Base-by-base conservation (phyloP, 768 basidiomycete genomes). In the Termitomyces sp. region DNA sequence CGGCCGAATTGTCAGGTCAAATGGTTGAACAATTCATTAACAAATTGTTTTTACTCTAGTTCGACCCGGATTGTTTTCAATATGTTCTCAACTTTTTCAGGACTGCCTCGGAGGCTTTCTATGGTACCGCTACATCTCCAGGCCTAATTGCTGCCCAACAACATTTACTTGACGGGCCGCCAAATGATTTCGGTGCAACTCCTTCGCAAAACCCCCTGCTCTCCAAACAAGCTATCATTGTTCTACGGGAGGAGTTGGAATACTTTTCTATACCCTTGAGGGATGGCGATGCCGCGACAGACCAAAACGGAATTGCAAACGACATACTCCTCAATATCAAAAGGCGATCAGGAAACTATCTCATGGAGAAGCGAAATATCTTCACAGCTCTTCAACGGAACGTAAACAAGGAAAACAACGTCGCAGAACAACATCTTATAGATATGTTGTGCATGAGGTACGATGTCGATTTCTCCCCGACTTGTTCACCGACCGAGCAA, bases 361-460 rank as follows among this genome's bases (percentile, higher is more conserved):
- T 99, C 60, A 88, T 96, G 71, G 88, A 90, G 57, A 90, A 92
- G 72, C 82, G 82, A 68, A 92, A 88, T 72, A 97, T 99, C 67
- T 99, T 99, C 71, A 96, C 96, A 3, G 97, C 97, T 41, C 78
- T 99, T 56, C 96, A 99, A 78, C 82, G 97, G 66, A 99, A 99
- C 73, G 96, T 98, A 62, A 96, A 96, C 75, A 96, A 96, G 78
- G 96, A 98, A 77, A 98, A 98, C 70, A 98, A 99, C 71, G 81
- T 97, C 54, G 97, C 97, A 18, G 97, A 99, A 74, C 96, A 98
- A 74, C 97, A 99, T 76, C 77, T 99, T 65, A 99, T 99, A 73
- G 97, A 98, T 75, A 99, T 99, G 97, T 80, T 99, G 61, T 98
- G 96, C 76, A 97, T 98, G 93, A 97, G 94, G 96, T 96, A 69